Evolutionary conservation across 805 yeast species (phyloP), one percentile per base, ranked within the genome.

Genomic region (Suhomyces vadensis): DNA sequence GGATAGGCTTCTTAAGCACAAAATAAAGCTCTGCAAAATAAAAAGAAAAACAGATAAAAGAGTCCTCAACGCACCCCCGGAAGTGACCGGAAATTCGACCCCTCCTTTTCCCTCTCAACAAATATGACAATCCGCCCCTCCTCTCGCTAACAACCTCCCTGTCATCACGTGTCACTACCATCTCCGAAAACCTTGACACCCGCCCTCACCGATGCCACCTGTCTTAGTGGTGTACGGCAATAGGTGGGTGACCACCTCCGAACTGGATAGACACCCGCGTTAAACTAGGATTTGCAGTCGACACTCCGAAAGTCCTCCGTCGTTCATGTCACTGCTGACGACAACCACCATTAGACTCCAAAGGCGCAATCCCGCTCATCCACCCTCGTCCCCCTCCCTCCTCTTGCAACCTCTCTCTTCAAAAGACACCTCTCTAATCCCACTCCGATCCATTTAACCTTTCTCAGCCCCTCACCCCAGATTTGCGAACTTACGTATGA

Each of bases 61-160:
- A n/a, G n/a, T n/a, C n/a, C n/a, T n/a, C n/a, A n/a, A n/a, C n/a
- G n/a, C n/a, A n/a, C n/a, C n/a, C n/a, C n/a, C n/a, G n/a, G n/a
- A n/a, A n/a, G n/a, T n/a, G n/a, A n/a, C n/a, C n/a, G n/a, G n/a
- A n/a, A n/a, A n/a, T n/a, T n/a, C n/a, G n/a, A n/a, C n/a, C n/a
- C n/a, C n/a, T n/a, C n/a, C n/a, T n/a, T n/a, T n/a, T n/a, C 10
- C 33, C 33, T 20, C 33, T 29, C 33, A 17, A 8, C 31, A 27
- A n/a, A 29, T 29, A 13, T 13, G n/a, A n/a, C n/a, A n/a, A n/a
- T 13, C 14, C 31, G n/a, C 31, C 31, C 19, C 33, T 29, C 33
- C 20, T 39, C 42, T 39, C 42, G 42, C 42, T 39, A 29, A 35
- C 33, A 16, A 17, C n/a, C 37, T 21, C 42, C 42, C 23, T 7